Evolutionary conservation across 2,329 filamentous ascomycete species (phyloP).

Genomic region (Colletotrichum graminicola): DNA sequence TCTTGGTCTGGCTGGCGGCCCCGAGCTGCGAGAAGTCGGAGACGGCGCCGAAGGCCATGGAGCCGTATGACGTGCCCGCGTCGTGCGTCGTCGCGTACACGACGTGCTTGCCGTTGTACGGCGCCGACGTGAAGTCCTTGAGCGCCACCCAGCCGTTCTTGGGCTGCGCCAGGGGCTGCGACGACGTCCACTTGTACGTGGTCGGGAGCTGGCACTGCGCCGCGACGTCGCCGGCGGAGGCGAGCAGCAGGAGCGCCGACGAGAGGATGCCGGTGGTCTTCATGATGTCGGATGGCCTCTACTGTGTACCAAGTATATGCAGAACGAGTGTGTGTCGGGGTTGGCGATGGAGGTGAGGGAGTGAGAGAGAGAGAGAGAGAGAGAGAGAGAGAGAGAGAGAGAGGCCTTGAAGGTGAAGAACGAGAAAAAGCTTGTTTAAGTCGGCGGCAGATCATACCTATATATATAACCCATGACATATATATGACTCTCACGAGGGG

Average conservation of each 20-base stretch:
- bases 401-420: not conserved
- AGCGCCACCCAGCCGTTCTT: slow-evolving; percentile 67
- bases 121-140: slow-evolving; percentile 71
- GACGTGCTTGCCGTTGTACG: slow-evolving; percentile 69
- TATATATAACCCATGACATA: not conserved
- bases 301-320: not conserved
- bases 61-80: slow-evolving; percentile 61
- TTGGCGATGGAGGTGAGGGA: not conserved
- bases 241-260: slow-evolving; percentile 40
- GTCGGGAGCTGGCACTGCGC: slow-evolving; percentile 64
- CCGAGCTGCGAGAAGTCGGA: slow-evolving; percentile 65
- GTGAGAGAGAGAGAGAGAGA: no score
- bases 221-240: slow-evolving; percentile 40
- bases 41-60: slow-evolving; percentile 70
- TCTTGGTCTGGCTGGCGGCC: slow-evolving; percentile 64
- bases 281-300: not conserved
- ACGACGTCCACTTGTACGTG: slow-evolving; percentile 67
- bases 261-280: not conserved
- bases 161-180: slow-evolving; percentile 62
- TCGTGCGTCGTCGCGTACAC: slow-evolving; percentile 69
- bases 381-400: not conserved
- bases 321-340: not conserved
- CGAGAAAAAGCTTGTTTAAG: not conserved
- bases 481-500: no score
- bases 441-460: not conserved